Evolutionary conservation across 352 stramenopile species (phyloP).

Genomic region (Aphanomyces cochlioides): DNA sequence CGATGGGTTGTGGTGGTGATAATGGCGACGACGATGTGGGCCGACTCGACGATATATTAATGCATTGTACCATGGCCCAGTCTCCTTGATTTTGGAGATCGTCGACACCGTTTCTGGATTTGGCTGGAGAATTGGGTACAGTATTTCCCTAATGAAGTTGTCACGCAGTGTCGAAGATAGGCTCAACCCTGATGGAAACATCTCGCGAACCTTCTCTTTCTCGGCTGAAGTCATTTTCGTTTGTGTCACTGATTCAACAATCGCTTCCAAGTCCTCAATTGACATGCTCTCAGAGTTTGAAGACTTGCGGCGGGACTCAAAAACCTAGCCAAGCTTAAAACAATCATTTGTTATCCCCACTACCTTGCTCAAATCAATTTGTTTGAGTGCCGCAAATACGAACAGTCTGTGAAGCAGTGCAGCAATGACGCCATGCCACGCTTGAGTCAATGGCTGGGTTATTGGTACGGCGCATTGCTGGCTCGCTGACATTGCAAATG

Average conservation of each 20-base stretch:
- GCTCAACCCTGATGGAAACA: conserved; percentile 18
- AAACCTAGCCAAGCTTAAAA: conserved; percentile 2
- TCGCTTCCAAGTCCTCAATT: not conserved
- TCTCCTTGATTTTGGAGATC: not conserved
- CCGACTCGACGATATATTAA: not conserved
- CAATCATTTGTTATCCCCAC: not conserved
- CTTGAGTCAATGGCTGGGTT: conserved; percentile 12
- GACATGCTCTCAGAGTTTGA: not conserved
- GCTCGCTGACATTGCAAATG: not conserved
- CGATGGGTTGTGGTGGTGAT: not conserved
- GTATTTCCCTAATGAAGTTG: conserved; percentile 3
- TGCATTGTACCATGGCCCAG: conserved; percentile 6
- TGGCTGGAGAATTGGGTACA: conserved; percentile 17
- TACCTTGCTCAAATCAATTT: conserved; percentile 8
- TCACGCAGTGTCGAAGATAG: too few relatives aligned
- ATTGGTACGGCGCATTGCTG: conserved; percentile 7
- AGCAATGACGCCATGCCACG: conserved; percentile 15
- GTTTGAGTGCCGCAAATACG: conserved; percentile 18
- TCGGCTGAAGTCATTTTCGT: not conserved
- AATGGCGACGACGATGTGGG: not conserved
- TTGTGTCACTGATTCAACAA: conserved; percentile 2
- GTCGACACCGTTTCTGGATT: conserved; percentile 2
- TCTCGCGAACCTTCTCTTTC: not conserved
- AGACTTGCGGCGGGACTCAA: not conserved
- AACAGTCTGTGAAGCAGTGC: conserved; percentile 21